Base-by-base conservation (phyloP, 208 protist species). In the Porcisia hertigi region DNA sequence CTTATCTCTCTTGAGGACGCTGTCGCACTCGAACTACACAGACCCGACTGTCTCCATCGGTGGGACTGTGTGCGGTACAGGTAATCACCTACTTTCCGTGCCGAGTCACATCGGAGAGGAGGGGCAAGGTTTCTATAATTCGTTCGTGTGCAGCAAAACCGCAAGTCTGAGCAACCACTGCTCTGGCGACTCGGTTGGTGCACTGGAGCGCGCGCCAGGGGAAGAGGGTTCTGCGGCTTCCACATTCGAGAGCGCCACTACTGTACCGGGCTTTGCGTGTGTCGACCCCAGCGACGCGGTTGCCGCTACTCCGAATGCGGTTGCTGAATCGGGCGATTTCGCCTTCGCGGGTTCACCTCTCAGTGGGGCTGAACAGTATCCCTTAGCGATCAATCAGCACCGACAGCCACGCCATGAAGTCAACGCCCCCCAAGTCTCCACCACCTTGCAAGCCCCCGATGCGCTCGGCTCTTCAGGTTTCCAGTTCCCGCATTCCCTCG, bases 21-120 rank as follows among this genome's bases (percentile, higher is more conserved):
- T 57, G 65, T 57, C 47, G n/a, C 52, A 41, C 65, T 43, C 47
- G 23, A 71, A 43, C 45, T n/a, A 41, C 65, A 54, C 47, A 52
- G 45, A 25, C 9, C 65, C 47, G 16, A 18, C 47, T 20, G 25
- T 43, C 25, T 36, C 47, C 20, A n/a, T 41, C 5, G 65, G 25
- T 30, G 47, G 8, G 45, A 57, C 25, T 11, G 47, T 43, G 45
- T 41, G 47, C 47, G 47, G 30, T 5, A 2, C 20, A n/a, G 65
- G 45, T 16, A 41, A 47, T 43, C 25, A 11, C 12, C 65, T 9
- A 5, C 23, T 71, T n/a, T 49, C 63, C 41, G 5, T 11, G 0
- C 1, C 41, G 45, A 67, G 25, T 52, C 7, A 67, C 20, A 49
- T 14, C 41, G 41, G 63, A 30, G 41, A 9, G 18, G 63, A 12